Base-by-base conservation (phyloP, 352 stramenopile genomes). In the Phytophthora rubi region DNA sequence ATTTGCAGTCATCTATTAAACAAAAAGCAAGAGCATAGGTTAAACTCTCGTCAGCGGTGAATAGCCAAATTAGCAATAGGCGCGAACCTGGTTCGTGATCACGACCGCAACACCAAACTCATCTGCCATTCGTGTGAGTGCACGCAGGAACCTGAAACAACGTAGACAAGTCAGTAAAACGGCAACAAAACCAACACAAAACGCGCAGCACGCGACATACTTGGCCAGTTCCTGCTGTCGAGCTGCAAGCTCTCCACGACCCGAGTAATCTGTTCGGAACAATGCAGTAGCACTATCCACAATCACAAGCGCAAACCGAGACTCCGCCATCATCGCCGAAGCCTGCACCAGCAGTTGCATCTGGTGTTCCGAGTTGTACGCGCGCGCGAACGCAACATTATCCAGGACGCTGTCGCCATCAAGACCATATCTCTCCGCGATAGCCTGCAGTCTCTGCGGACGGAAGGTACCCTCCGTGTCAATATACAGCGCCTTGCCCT, bases 291-390 rank as follows among this genome's bases (percentile, higher is more conserved):
- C 98, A 72, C 90, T 98, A 79, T 99, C 98, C 4, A 99, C 98
- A 28, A 99, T 88, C 16, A 99, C 88, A 6, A 99, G 88, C 6
- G 93, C 93, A 65, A 97, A 99, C 28, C 97, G 85, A 54, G 97
- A 98, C 77, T 99, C 97, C 3, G 94, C 88, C 97, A 99, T 99
- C 93, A 99, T 99, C 16, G 97, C 98, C 13, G 97, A 98, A 12
- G 98, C 98, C 75, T 99, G 97, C 59, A 98, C 93, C 51, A 99
- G 88, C 23, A 99, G 81, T 73, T 98, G 85, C 90, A 99, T 98
- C 79, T 99, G 98, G 76, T 99, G 98, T 68, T 99, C 98, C 48
- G 95, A 99, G 82, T 99, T 99, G 85, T 99, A 98, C 12, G 98
- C 98, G 55, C 98, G 92, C 18, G 98, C 98, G 68, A 98, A 99